Evolutionary conservation across 2,329 filamentous ascomycete species (phyloP).

Genomic region (Botrytis galanthina): DNA sequence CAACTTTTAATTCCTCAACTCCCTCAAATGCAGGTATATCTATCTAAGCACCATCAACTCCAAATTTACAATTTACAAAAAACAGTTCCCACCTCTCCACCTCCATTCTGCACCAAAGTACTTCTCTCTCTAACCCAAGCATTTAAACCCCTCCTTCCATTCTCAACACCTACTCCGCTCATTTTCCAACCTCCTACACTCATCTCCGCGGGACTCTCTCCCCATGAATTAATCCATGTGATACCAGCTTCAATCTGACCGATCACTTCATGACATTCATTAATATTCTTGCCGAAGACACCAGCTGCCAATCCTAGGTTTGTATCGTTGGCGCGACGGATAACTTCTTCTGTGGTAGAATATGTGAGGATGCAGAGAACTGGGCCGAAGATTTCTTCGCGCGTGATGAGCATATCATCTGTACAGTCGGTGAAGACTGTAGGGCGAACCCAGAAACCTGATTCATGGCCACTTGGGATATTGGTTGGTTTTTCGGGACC

Average conservation of each 20-base stretch:
- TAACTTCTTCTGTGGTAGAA: conserved; percentile 64
- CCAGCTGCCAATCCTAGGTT: conserved; percentile 78
- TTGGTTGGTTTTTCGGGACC: conserved; percentile 56
- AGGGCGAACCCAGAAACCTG: conserved; percentile 81
- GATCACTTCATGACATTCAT: conserved; percentile 69
- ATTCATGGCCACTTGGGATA: conserved; percentile 40
- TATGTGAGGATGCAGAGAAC: conserved; percentile 82
- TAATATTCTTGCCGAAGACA: conserved; percentile 75
- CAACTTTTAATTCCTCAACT: neutral
- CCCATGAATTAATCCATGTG: conserved; percentile 92
- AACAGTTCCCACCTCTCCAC: conserved; percentile 63
- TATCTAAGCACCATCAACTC: neutral
- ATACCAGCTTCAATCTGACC: conserved; percentile 76
- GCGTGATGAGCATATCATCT: conserved; percentile 75
- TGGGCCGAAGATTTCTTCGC: conserved; percentile 85
- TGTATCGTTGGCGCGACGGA: conserved; percentile 73
- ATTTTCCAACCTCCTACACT: conserved; percentile 89
- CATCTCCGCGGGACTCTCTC: conserved; percentile 90
- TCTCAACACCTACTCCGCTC: conserved; percentile 85
- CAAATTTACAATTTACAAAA: conserved; percentile 58
- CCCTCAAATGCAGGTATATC: neutral
- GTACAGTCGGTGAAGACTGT: conserved; percentile 85
- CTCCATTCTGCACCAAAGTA: conserved; percentile 73
- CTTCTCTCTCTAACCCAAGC: conserved; percentile 87
- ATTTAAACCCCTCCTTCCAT: conserved; percentile 74